Base-by-base conservation (phyloP, 2,329 filamentous ascomycete genomes). In the Fusarium sp. region DNA sequence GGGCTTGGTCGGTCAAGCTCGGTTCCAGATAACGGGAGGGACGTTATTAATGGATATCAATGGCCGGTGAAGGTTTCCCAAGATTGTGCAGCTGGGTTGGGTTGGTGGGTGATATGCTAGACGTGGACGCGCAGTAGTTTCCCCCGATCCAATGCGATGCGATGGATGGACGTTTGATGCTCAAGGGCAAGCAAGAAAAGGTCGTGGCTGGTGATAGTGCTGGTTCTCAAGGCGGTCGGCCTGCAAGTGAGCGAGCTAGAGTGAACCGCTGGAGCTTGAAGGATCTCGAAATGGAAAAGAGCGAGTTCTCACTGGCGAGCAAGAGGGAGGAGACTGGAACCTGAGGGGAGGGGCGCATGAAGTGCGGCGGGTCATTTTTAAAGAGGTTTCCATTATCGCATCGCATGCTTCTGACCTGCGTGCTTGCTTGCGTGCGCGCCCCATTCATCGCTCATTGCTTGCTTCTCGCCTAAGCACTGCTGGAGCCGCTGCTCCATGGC, bases 291-390 rank as follows among this genome's bases (percentile, higher is more conserved):
- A 68, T 64, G 67, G 42, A 62, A 71, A 65, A 68, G 54, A 58
- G 68, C 62, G 54, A 56, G 40, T 62, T 75, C 64, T 75, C 70
- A 75, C 72, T 75, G 70, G 72, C 72, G 63, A 73, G 61, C 57
- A 54, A 56, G 59, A 73, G 70, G 69, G 52, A 62, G 62, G 60
- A 59, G 50, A 57, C 31, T 52, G 57, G 56, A 59, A 62, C 47
- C 45, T 50, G 52, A 58, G 37, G 34, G 60, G 57, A 61, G 58
- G 56, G 73, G 71, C 69, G 76, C 73, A 78, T 77, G 67, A 59
- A 73, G 73, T 70, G 72, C 70, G 70, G 76, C 72, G 67, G 69
- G 77, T 76, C 77, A 66, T 74, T 69, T 71, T 75, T 69, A 67
- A 74, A 54, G 66, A 74, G 67, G 72, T 60, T 45, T 34, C 31